Conservation (phyloP, 768 basidiomycete species). For the Roridomyces roridus region DNA sequence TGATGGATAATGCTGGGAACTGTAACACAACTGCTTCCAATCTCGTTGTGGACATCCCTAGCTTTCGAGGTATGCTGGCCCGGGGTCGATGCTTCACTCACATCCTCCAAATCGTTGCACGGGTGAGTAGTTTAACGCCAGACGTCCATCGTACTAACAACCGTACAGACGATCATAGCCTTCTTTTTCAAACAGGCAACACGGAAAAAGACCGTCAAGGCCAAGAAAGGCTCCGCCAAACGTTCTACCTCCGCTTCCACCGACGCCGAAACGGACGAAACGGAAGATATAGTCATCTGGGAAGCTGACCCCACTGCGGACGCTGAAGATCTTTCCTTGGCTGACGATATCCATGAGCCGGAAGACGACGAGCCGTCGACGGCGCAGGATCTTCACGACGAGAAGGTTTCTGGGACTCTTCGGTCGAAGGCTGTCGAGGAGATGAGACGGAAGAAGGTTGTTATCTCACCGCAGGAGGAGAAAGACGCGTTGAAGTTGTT, state of each 20-base stretch:
- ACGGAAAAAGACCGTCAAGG: slow-evolving; percentile 17
- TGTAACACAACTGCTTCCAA: slow-evolving; percentile 32
- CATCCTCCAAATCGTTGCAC: slow-evolving; percentile 39
- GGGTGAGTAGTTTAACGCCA: slow-evolving; percentile 26
- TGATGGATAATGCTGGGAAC: slow-evolving; percentile 41
- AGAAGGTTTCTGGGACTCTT: too few species aligned
- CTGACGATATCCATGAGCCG: too few species aligned
- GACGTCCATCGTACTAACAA: background rate
- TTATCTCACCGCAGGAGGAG: too few species aligned
- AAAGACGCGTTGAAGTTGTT: slow-evolving; percentile 25
- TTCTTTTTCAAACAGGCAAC: slow-evolving; percentile 34
- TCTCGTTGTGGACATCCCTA: slow-evolving; percentile 24
- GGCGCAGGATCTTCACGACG: too few species aligned
- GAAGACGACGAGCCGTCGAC: too few species aligned
- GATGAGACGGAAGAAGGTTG: background rate
- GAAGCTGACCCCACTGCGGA: too few species aligned
- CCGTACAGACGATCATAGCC: slow-evolving; percentile 28
- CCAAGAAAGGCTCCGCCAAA: background rate
- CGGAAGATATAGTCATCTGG: too few species aligned
- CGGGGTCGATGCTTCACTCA: slow-evolving; percentile 35
- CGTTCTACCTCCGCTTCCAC: background rate
- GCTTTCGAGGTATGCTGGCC: slow-evolving; percentile 27
- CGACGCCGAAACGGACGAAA: slow-evolving; percentile 1
- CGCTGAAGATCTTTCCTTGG: too few species aligned
- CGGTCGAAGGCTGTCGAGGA: slow-evolving; percentile 17